Base-by-base conservation (phyloP, 2,329 filamentous ascomycete genomes). In the Alternaria gansuensis region DNA sequence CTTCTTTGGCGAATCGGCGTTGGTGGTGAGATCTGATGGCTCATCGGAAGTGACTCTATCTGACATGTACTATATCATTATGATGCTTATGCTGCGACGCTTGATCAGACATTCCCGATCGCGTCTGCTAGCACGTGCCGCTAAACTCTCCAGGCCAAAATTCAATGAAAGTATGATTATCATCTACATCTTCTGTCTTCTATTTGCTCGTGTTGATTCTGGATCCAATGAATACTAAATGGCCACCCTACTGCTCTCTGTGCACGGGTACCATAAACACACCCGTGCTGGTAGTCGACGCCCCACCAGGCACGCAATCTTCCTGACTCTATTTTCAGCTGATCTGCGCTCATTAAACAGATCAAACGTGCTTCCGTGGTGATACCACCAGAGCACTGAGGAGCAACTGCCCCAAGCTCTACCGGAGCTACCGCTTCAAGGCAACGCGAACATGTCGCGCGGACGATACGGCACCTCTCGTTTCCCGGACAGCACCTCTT, bases 51-150 rank as follows among this genome's bases (percentile, higher is more conserved):
- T 57, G 65, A 64, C 60, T 59, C 40, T 64, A 64, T 68, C 66
- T 59, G 56, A 62, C 64, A 70, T 72, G 71, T 75, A 71, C 66
- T 70, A 61, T 58, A 70, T 70, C 65, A 66, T 56, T 65, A 63
- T 69, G 65, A 63, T 69, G 65, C 60, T 66, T 61, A 72, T 64
- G 63, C 67, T 69, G 69, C 69, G 73, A 73, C 63, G 72, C 73
- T 75, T 70, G 73, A 76, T 76, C 73, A 66, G 57, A 65, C 58
- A 60, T 58, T 31, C 58, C 58, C 64, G 73, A 72, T 77, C 74
- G 69, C 69, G 65, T 70, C 69, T 66, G 54, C 63, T 55, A 66
- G 65, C 64, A 67, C 62, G 57, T 57, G 59, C 57, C 64, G 65
- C 64, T 67, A 64, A 73, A 69, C 56, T 57, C 40, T 50, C 45